Evolutionary conservation across 306 rosid species (phyloP).

Genomic region (Lagenaria siceraria): DNA sequence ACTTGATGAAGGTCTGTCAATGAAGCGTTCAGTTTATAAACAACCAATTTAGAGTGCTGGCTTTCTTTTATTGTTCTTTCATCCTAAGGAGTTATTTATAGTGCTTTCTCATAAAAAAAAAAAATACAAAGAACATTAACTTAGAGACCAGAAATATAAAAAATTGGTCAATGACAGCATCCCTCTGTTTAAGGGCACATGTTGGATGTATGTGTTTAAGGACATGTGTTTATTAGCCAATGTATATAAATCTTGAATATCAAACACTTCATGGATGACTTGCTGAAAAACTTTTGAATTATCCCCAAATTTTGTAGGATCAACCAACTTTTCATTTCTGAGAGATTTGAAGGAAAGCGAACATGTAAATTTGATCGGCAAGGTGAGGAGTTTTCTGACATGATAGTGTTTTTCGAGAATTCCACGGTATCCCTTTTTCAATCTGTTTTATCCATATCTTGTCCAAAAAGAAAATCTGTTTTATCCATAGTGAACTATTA

Average conservation of each 20-base stretch:
- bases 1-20: slow-evolving; percentile 36
- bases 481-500: background rate
- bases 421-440: background rate
- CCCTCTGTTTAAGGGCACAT: background rate
- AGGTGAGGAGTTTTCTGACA: slow-evolving; percentile 30
- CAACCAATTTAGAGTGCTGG: background rate
- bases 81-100: background rate
- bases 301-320: slow-evolving; percentile 23
- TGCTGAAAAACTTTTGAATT: background rate
- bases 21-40: background rate
- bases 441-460: background rate
- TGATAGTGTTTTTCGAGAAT: background rate
- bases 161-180: background rate
- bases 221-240: background rate
- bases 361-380: slow-evolving; percentile 40
- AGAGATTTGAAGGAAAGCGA: slow-evolving; percentile 37
- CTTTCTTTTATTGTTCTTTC: background rate
- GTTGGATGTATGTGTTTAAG: background rate
- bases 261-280: background rate
- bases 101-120: background rate
- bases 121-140: background rate
- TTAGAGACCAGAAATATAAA: background rate
- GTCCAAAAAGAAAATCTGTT: too few species aligned
- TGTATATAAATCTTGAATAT: background rate
- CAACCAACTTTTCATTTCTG: slow-evolving; percentile 17